Evolutionary conservation across 495 filamentous ascomycete species (phyloP), one percentile per base, ranked within the genome.

Genomic region (Aspergillus sclerotioniger): DNA sequence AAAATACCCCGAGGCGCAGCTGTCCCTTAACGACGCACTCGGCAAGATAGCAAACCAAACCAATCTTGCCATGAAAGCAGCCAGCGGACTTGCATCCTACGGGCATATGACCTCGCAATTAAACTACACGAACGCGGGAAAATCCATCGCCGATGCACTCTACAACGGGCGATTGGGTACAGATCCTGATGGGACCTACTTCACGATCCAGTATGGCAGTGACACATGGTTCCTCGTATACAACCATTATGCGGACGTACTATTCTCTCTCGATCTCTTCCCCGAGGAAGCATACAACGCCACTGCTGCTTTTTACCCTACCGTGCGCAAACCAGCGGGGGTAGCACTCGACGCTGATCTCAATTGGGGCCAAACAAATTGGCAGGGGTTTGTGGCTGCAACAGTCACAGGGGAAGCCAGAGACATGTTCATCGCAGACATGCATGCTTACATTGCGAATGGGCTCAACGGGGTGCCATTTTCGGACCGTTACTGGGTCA

Each of bases 11-110:
- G 62, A 64, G 0, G 31, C 65, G 0, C 81, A 84, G 65, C 70
- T 80, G 8, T 79, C 75, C 21, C 76, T 77, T 1, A 77, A 79
- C 53, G 81, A 83, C 53, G 75, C 74, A 9, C 68, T 76, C 6
- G 74, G 75, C n/a, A 54, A 54, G n/a, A 54, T 76, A 1, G 68
- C 71, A 15, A 82, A 82, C 63, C 77, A 81, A 54, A 82, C 79
- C 3, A 77, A 75, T 53, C 69, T 84, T 0, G 80, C 76, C 10
- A 75, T 84, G 59, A 80, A 81, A 53, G 73, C 79, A 39, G 78
- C 79, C 17, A 66, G 81, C 7, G 80, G 71, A 3, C 63, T 84
- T 8, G 71, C 68, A n/a, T 67, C 70, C 15, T 74, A 68, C 43
- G 72, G 78, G 28, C 59, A 62, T 6, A 55, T 80, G 25, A 66